These are phyloP conservation scores for Toxoplasma gondii DNA, from an alignment of 169 alveolate genomes.

Conservation along the genomic window DNA sequence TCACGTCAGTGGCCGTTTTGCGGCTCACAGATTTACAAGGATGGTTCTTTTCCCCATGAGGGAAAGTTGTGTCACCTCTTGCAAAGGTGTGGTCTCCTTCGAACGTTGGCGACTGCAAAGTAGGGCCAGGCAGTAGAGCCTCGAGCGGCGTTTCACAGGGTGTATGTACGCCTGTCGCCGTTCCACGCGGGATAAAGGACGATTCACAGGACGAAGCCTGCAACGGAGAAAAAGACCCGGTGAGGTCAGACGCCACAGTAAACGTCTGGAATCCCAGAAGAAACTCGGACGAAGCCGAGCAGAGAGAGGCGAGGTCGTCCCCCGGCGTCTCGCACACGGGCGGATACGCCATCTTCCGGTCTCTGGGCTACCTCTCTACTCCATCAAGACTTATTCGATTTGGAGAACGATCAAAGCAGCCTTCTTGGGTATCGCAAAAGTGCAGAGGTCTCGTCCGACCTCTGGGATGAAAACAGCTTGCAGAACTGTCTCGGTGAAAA, in stretches of 20 bases:
- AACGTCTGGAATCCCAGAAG: conserved; percentile 27
- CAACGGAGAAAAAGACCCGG: background rate
- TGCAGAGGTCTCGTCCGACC: too few relatives aligned
- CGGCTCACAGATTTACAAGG: too few relatives aligned
- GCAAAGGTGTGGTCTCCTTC: background rate
- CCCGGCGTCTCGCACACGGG: background rate
- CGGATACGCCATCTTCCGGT: background rate
- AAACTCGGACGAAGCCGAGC: background rate
- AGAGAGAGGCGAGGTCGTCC: conserved; percentile 4
- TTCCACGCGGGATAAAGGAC: background rate
- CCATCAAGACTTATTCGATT: too few relatives aligned
- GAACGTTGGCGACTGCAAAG: background rate
- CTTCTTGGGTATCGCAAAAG: too few relatives aligned
- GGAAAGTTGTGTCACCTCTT: too few relatives aligned
- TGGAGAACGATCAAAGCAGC: too few relatives aligned
- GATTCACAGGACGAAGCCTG: background rate
- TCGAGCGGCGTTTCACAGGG: background rate
- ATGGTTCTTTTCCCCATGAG: too few relatives aligned
- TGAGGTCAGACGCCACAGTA: background rate
- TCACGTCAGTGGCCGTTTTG: too few relatives aligned
- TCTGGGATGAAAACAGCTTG: too few relatives aligned
- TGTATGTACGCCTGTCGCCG: background rate
- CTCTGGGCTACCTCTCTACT: too few relatives aligned
- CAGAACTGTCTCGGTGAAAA: too few relatives aligned
- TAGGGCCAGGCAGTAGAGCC: background rate